phyloP scores from a whole-genome alignment of 1,139 yeast species.

The Geotrichum reessii region DNA sequence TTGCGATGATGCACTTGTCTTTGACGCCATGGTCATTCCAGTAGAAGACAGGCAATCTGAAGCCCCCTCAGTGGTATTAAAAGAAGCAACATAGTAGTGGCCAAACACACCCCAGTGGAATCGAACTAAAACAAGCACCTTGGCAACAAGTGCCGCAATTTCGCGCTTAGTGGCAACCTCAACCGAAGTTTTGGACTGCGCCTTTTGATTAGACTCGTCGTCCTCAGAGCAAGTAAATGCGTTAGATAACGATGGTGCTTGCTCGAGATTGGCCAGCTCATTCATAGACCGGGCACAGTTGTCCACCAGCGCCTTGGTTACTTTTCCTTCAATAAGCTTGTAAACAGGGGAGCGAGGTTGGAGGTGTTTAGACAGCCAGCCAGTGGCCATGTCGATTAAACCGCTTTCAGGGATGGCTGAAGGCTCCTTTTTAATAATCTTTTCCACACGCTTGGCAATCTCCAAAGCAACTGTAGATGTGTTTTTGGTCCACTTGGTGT shows the following conservation, averaged over 20 bases:
- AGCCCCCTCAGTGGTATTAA: not conserved
- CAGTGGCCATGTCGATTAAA: constrained; percentile 56
- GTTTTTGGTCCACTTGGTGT: constrained; percentile 85
- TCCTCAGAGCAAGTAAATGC: constrained; percentile 9
- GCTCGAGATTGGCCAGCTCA: constrained; percentile 25
- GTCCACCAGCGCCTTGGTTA: constrained; percentile 26
- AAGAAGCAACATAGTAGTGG: constrained; percentile 19
- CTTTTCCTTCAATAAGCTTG: constrained; percentile 59
- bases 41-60: not conserved
- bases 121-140: not conserved
- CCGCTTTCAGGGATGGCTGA: constrained; percentile 20
- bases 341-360: constrained; percentile 80
- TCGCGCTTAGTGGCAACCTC: constrained; percentile 17
- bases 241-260: constrained; percentile 18
- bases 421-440: constrained; percentile 15
- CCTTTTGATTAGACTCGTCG: not conserved
- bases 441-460: constrained; percentile 41
- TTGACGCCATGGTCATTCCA: not conserved
- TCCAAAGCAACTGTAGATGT: constrained; percentile 69
- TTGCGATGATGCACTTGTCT: not conserved
- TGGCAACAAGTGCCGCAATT: not conserved
- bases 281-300: constrained; percentile 22
- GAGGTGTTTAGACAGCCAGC: constrained; percentile 80
- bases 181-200: not conserved
- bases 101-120: constrained; percentile 8